Percentiles rank a stretch among this genome's conserved stretches.
These are phyloP conservation scores for Jamesozyma piceae DNA, from an alignment of 805 yeast genomes.

Conservation along the genomic window DNA sequence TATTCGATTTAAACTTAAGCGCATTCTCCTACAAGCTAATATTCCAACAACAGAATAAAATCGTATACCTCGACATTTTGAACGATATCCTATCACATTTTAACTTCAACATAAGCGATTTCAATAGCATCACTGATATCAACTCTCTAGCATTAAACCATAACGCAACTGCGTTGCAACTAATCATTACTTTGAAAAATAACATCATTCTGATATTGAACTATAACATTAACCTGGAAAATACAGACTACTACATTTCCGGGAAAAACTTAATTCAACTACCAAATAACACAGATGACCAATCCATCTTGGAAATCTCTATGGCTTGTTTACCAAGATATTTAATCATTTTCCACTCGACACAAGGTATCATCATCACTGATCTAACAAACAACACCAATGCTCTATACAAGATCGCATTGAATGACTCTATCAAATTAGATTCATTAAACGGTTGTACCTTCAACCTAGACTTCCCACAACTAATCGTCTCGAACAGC, in stretches of 20 bases:
- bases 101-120: neutral
- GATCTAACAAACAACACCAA: neutral
- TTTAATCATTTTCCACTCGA: conserved; percentile 1
- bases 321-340: neutral
- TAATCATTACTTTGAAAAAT: neutral
- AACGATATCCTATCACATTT: neutral
- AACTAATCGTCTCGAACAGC: conserved; percentile 1
- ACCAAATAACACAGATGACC: neutral
- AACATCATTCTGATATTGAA: neutral
- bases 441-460: neutral
- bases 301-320: neutral
- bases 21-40: neutral
- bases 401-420: neutral
- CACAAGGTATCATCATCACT: conserved; percentile 1
- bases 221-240: neutral
- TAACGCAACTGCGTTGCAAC: neutral
- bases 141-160: neutral
- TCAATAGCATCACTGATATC: neutral
- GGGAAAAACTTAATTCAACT: neutral
- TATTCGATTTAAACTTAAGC: neutral
- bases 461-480: conserved; percentile 4
- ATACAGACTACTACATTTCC: neutral
- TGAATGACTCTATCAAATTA: neutral
- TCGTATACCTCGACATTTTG: neutral
- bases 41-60: neutral